Conservation (phyloP, 495 filamentous ascomycete species). For the Penicillium coffeae region DNA sequence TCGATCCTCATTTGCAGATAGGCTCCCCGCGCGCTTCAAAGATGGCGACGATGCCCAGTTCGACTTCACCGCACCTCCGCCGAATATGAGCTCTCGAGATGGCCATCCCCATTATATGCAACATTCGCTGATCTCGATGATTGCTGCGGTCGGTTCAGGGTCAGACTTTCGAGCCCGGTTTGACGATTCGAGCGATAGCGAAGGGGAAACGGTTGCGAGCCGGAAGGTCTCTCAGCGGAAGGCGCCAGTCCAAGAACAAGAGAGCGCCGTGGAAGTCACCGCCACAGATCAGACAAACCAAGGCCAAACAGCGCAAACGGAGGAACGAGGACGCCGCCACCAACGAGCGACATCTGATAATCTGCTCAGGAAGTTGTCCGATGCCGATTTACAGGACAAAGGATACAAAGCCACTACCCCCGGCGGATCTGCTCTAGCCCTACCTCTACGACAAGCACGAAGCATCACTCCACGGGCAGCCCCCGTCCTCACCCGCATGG, state of each 20-base stretch:
- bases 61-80: conserved; percentile 64
- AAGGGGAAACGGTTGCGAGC: conserved; percentile 49
- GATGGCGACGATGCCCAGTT: conserved; percentile 69
- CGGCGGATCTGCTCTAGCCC: conserved; percentile 13
- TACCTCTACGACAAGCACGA: conserved; percentile 27
- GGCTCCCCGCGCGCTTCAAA: conserved; percentile 73
- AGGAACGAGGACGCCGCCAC: conserved; percentile 43
- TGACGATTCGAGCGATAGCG: conserved; percentile 79
- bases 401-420: conserved; percentile 16
- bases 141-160: conserved; percentile 81
- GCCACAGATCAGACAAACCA: not conserved
- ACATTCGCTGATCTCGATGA: conserved; percentile 90
- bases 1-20: conserved; percentile 56
- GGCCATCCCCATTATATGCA: conserved; percentile 68
- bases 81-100: conserved; percentile 31
- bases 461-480: conserved; percentile 50
- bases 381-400: conserved; percentile 41
- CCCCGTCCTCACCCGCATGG: conserved; percentile 78
- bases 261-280: not conserved
- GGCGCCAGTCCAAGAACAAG: not conserved
- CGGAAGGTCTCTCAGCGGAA: conserved; percentile 5
- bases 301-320: conserved; percentile 5
- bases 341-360: conserved; percentile 57
- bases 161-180: conserved; percentile 78
- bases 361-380: conserved; percentile 56